Base-by-base conservation (phyloP, 129 eudicot species). In the Scalesia atractyloides region DNA sequence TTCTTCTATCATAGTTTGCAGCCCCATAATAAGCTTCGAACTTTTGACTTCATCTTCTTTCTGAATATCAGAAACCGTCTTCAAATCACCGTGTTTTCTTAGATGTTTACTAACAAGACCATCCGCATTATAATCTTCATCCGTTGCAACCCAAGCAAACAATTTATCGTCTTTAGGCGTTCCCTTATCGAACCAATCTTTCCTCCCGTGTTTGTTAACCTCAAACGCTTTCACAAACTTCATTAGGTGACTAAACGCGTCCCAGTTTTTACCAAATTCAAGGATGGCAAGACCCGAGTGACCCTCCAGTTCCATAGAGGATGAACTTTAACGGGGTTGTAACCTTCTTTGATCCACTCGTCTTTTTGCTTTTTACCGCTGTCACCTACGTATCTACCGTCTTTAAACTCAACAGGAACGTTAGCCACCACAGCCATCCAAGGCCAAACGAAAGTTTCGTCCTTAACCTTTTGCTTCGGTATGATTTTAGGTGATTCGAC, bases 391-490 rank as follows among this genome's bases (percentile, higher is more conserved):
- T 71, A 79, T 50, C 73, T 76, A 51, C 86, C 91, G 69, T 78
- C 64, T 49, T 74, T 48, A 13, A 9, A 65, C 52, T 65, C 66
- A 68, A 75, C 69, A 6, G 89, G 91, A 49, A 91, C 64, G 72
- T 91, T 91, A n/a, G 91, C 95, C 14, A 91, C 81, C 22, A 91
- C 74, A 6, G 78, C 95, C 91, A 85, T 87, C 88, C 87, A 91
- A 71, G 97, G 97, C 82, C 81, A 87, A 59, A 91, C 97, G 50
- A 80, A 24, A 6, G 9, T 86, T 60, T 91, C 95, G 1, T 90
- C 91, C 16, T 52, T 12, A 16, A 9, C 26, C 2, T 66, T 57
- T 11, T 75, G 47, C 41, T 47, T 56, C 18, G 30, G 70, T n/a
- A 52, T 48, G 50, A 0, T 64, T 82, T 43, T 26, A 14, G 73